Evolutionary conservation across 345 rosid species (phyloP), one percentile per base, ranked within the genome.

Genomic region (Cardamine chenopodiifolia): DNA sequence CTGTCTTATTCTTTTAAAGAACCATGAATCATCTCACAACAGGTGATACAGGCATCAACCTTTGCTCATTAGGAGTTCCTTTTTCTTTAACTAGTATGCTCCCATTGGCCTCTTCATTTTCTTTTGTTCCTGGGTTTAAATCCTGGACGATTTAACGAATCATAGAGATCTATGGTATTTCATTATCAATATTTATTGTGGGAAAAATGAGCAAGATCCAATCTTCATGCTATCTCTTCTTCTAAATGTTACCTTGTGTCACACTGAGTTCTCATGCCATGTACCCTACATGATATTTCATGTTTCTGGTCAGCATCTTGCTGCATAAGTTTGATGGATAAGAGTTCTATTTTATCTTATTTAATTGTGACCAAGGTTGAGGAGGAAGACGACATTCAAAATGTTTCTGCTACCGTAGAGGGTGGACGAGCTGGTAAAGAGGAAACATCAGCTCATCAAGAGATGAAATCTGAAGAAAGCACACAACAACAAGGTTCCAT

Each of bases 341-440:
- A 2, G 39, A 19, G 8, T 76, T 67, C 63, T 74, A 49, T 23
- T 45, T 78, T 49, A 53, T 77, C 75, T 70, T 68, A 32, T 82
- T 44, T 79, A 18, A 62, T 78, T 82, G 78, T 62, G 68, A 76
- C 57, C 74, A 64, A 94, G 98, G 98, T 94, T 79, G 97, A 91
- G 89, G 91, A 91, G 70, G 85, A 79, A 84, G 87, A 88, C 53
- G 91, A 87, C 81, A 92, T 94, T 62, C 72, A 77, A 67, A 89
- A 83, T 25, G 85, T 91, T 34, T 85, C 94, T 74, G 83, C 84
- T 58, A 70, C 80, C 37, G 19, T 78, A 50, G 77, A 82, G 47
- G 80, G 83, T 71, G 85, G 82, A 78, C 74, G 80, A 77, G 86
- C 74, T 54, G 80, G 73, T 81, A 74, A 85, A 62, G 85, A 80